phyloP scores from a whole-genome alignment of 352 stramenopile species.

The Pythium rishiriense region DNA sequence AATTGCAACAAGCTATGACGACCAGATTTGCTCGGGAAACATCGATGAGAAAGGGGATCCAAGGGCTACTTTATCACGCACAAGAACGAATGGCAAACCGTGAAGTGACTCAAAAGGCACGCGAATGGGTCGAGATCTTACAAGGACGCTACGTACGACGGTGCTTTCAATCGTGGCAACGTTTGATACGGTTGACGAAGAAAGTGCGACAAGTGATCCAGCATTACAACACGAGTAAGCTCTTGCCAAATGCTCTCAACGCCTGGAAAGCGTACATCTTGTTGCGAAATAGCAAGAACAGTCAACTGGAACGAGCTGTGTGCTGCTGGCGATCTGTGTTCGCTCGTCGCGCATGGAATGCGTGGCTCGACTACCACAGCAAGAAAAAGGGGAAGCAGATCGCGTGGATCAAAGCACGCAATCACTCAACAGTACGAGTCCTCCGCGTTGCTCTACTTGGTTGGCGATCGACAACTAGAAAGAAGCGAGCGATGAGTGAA shows the following conservation, averaged over 20 bases:
- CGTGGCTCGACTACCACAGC: slow-evolving; percentile 1
- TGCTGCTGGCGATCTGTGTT: slow-evolving; percentile 10
- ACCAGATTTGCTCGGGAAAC: background rate
- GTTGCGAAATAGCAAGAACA: background rate
- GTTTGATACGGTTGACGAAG: background rate
- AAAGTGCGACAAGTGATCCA: background rate
- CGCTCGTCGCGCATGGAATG: slow-evolving; percentile 19
- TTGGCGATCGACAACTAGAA: slow-evolving; percentile 4
- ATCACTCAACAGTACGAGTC: background rate
- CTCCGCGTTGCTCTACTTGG: background rate
- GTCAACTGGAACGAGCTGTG: slow-evolving; percentile 10
- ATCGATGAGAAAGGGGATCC: background rate
- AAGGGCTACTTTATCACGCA: background rate
- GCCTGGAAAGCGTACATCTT: slow-evolving; percentile 7
- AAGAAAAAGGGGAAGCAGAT: background rate
- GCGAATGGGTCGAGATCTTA: slow-evolving; percentile 12
- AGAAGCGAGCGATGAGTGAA: slow-evolving; percentile 1
- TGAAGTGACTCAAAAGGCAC: background rate
- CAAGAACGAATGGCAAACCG: background rate
- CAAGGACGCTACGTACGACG: background rate
- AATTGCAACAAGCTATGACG: background rate
- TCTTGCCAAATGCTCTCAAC: slow-evolving; percentile 6
- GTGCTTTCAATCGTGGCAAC: slow-evolving; percentile 14
- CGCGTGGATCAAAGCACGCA: background rate
- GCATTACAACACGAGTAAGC: slow-evolving; percentile 9